Percentiles rank a stretch among this genome's conserved stretches.
Conservation (phyloP, 2,329 filamentous ascomycete species). For the Pyrenochaeta sp. region DNA sequence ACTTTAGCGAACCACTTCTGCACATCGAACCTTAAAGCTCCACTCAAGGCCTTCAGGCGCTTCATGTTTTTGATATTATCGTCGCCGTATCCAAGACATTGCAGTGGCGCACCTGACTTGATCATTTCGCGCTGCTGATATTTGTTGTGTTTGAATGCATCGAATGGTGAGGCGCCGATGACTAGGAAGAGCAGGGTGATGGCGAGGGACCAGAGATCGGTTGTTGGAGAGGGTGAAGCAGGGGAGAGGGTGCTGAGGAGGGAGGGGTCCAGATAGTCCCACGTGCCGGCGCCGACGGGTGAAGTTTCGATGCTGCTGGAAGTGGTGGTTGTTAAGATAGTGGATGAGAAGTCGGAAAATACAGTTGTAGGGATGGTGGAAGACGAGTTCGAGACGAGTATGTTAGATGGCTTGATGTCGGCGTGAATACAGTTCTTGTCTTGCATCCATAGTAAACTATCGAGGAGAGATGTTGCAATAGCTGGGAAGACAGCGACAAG, state of each 20-base stretch:
- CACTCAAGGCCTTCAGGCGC: slow-evolving; percentile 41
- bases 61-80: slow-evolving; percentile 36
- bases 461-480: slow-evolving; percentile 51
- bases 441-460: slow-evolving; percentile 55
- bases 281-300: slow-evolving; percentile 55
- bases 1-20: slow-evolving; percentile 50
- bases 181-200: slow-evolving; percentile 55
- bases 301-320: slow-evolving; percentile 21
- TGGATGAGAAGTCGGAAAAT: slow-evolving; percentile 57
- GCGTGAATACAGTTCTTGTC: slow-evolving; percentile 51
- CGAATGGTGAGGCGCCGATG: slow-evolving; percentile 54
- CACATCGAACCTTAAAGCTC: slow-evolving; percentile 33
- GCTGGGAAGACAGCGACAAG: slow-evolving; percentile 51
- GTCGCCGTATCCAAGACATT: slow-evolving; percentile 50
- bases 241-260: slow-evolving; percentile 30
- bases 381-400: slow-evolving; percentile 46
- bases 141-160: slow-evolving; percentile 49
- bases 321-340: slow-evolving; percentile 27
- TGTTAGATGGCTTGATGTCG: slow-evolving; percentile 59
- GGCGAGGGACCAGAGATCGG: slow-evolving; percentile 57
- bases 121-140: slow-evolving; percentile 56
- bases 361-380: slow-evolving; percentile 30
- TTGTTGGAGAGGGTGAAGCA: slow-evolving; percentile 42
- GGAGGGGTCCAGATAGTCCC: slow-evolving; percentile 56
- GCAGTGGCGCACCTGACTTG: slow-evolving; percentile 53